Evolutionary conservation across 352 stramenopile genomes (phyloP).

Genomic region (Phytopythium litorale): DNA sequence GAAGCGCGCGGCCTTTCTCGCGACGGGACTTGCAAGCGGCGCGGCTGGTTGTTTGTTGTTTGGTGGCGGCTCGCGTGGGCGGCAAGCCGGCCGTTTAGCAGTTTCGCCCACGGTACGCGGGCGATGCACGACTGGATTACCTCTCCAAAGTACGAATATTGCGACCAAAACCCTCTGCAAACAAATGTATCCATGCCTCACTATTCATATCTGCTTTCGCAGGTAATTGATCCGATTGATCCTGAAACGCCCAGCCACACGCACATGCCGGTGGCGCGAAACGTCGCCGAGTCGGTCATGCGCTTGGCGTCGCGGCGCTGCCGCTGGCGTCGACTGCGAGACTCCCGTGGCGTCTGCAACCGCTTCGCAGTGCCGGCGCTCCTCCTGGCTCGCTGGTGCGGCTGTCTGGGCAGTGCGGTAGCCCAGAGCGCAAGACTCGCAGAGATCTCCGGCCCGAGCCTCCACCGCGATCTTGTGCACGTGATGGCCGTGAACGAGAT

Average conservation of each 20-base stretch:
- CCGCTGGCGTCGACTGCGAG: neutral
- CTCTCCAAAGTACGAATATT: neutral
- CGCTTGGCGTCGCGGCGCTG: neutral
- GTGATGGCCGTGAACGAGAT: neutral
- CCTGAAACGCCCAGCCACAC: neutral
- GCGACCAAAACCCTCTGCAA: neutral
- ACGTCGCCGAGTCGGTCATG: neutral
- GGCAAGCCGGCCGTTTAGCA: neutral
- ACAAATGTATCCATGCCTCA: neutral
- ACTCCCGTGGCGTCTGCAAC: neutral
- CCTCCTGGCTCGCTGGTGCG: neutral
- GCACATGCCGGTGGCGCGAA: neutral
- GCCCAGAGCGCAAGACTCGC: neutral
- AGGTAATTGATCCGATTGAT: neutral
- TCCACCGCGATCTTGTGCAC: neutral
- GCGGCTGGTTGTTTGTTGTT: neutral
- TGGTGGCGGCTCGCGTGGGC: neutral
- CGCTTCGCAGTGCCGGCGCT: neutral
- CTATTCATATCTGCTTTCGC: neutral
- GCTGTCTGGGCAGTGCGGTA: neutral
- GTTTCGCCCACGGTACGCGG: neutral
- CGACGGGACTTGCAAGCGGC: neutral
- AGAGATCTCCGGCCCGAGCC: neutral
- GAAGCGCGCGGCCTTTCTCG: neutral
- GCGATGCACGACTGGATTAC: neutral